Evolutionary conservation across 2,329 filamentous ascomycete genomes (phyloP).

Genomic region (Fusarium sp.): DNA sequence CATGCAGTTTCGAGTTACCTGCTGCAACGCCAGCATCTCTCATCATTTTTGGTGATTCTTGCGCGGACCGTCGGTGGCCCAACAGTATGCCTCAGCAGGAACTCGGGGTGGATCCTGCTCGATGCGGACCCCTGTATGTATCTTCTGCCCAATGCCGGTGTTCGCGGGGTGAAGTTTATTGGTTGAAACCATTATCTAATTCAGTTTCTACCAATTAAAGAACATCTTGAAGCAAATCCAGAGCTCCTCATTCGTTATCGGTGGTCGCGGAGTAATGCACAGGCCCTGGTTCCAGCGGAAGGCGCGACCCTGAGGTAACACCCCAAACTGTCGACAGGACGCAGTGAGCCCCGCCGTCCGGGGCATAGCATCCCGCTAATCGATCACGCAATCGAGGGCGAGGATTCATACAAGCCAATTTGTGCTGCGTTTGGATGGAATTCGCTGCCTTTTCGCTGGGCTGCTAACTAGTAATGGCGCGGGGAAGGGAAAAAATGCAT

Average conservation of each 20-base stretch:
- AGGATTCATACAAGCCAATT: slow-evolving; percentile 46
- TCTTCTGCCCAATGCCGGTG: slow-evolving; percentile 27
- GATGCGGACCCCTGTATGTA: slow-evolving; percentile 26
- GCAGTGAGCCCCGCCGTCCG: slow-evolving; percentile 44
- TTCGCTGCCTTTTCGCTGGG: slow-evolving; percentile 22
- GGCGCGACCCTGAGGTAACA: slow-evolving; percentile 38
- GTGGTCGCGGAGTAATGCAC: slow-evolving; percentile 39
- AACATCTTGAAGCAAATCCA: slow-evolving; percentile 39
- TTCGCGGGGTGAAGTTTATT: slow-evolving; percentile 32
- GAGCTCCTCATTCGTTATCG: slow-evolving; percentile 43
- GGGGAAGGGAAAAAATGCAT: slow-evolving; percentile 46
- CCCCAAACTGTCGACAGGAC: slow-evolving; percentile 27
- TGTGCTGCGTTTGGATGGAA: slow-evolving; percentile 33
- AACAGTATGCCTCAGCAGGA: slow-evolving; percentile 43
- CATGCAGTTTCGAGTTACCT: slow-evolving; percentile 25
- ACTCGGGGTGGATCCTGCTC: slow-evolving; percentile 44
- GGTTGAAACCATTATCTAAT: slow-evolving; percentile 5
- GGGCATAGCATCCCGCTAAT: slow-evolving; percentile 48
- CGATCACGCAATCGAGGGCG: slow-evolving; percentile 48
- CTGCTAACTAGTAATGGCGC: slow-evolving; percentile 34
- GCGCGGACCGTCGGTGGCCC: slow-evolving; percentile 47
- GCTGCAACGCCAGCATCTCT: slow-evolving; percentile 17
- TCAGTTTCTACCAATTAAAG: slow-evolving; percentile 17
- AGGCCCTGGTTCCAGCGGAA: slow-evolving; percentile 28
- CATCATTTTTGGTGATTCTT: slow-evolving; percentile 27